Percentiles rank a stretch among this genome's conserved stretches.
These are phyloP conservation scores for Zymoseptoria brevis DNA, from an alignment of 2,329 filamentous ascomycete species.

Conservation along the genomic window DNA sequence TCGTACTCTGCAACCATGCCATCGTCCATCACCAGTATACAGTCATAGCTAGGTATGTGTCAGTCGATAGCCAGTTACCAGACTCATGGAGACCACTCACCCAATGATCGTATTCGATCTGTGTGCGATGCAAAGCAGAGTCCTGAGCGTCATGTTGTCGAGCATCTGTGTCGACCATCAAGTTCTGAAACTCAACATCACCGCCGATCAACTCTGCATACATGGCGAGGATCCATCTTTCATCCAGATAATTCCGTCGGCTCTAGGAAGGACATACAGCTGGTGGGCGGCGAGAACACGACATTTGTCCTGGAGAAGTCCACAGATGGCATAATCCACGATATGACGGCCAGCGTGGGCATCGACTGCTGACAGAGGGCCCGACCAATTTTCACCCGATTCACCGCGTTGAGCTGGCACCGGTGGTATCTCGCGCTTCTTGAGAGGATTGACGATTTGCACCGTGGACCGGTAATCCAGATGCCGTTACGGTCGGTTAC, in stretches of 20 bases:
- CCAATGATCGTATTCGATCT: too few relatives aligned
- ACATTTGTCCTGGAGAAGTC: conserved; percentile 74
- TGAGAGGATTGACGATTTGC: too few relatives aligned
- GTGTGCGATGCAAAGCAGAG: conserved; percentile 22
- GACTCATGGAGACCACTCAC: too few relatives aligned
- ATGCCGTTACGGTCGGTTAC: too few relatives aligned
- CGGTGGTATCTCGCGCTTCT: too few relatives aligned
- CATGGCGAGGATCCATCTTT: conserved; percentile 76
- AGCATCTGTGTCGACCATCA: conserved; percentile 71
- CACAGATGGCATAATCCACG: conserved; percentile 83
- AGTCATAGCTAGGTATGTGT: too few relatives aligned
- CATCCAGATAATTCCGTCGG: conserved; percentile 90
- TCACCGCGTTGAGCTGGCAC: too few relatives aligned
- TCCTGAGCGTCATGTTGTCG: conserved; percentile 42
- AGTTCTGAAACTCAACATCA: conserved; percentile 66
- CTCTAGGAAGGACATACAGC: conserved; percentile 82
- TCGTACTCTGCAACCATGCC: too few relatives aligned
- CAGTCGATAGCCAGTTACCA: too few relatives aligned
- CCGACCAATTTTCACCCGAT: too few relatives aligned
- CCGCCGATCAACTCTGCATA: conserved; percentile 82
- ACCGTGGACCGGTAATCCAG: too few relatives aligned
- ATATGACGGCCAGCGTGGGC: conserved; percentile 56
- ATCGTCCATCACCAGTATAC: too few relatives aligned
- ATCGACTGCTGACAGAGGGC: conserved; percentile 43
- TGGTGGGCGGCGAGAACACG: conserved; percentile 85